These are phyloP conservation scores for Sporothrix humicola DNA, from an alignment of 2,329 filamentous ascomycete genomes.

Conservation along the genomic window DNA sequence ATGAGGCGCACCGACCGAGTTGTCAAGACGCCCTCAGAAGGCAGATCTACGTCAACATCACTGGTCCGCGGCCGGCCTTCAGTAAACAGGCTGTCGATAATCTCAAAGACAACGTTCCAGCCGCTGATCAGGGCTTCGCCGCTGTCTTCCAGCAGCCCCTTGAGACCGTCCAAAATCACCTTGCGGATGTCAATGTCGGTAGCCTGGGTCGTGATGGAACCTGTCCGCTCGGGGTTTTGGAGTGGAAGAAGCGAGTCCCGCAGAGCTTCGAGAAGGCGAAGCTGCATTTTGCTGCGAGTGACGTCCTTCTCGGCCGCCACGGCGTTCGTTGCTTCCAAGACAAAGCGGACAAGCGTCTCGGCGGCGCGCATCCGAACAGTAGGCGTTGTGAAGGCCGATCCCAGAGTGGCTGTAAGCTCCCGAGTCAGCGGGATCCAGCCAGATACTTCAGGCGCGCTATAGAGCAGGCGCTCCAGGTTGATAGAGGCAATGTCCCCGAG, in stretches of 20 bases:
- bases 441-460: slow-evolving; percentile 67
- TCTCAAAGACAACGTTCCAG: slow-evolving; percentile 84
- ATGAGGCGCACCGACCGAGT: slow-evolving; percentile 76
- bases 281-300: slow-evolving; percentile 66
- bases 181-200: slow-evolving; percentile 81
- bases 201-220: slow-evolving; percentile 62
- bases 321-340: slow-evolving; percentile 62
- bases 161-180: slow-evolving; percentile 77
- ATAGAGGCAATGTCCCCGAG: slow-evolving; percentile 73
- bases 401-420: slow-evolving; percentile 59
- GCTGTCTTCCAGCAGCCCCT: slow-evolving; percentile 82
- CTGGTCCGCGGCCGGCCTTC: slow-evolving; percentile 36
- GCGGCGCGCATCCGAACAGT: slow-evolving; percentile 66
- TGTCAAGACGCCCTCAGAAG: slow-evolving; percentile 46
- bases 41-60: slow-evolving; percentile 40
- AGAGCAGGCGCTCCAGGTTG: slow-evolving; percentile 76
- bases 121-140: slow-evolving; percentile 82
- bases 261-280: slow-evolving; percentile 72
- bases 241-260: slow-evolving; percentile 66
- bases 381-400: slow-evolving; percentile 54
- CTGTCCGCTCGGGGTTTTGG: slow-evolving; percentile 58
- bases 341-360: slow-evolving; percentile 65
- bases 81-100: slow-evolving; percentile 82
- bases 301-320: slow-evolving; percentile 60
- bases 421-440: slow-evolving; percentile 75